phyloP scores from a whole-genome alignment of 176 grass and related monocot genomes.

The Rhynchospora tenuis region DNA sequence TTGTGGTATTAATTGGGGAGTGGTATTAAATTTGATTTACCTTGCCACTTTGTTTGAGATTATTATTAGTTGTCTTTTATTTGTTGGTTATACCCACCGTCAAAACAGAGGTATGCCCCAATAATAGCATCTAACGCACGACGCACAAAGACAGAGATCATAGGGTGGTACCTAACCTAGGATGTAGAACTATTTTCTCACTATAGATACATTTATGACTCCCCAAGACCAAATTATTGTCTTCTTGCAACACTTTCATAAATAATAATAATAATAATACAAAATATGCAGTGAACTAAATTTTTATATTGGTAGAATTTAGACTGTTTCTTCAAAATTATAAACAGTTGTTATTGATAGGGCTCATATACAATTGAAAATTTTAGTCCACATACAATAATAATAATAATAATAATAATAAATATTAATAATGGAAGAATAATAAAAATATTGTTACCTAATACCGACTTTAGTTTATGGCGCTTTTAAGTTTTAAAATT shows the following conservation, averaged over 20 bases:
- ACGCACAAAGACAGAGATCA: constrained; percentile 1
- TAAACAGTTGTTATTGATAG: too few species aligned
- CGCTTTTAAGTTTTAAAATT: not conserved
- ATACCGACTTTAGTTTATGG: too few species aligned
- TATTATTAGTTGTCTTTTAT: not conserved
- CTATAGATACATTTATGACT: constrained; percentile 7
- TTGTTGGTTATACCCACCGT: not conserved
- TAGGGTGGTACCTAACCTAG: constrained; percentile 2
- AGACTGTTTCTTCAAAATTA: too few species aligned
- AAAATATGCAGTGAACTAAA: too few species aligned
- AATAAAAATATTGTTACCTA: too few species aligned
- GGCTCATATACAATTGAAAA: too few species aligned
- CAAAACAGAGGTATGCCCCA: not conserved
- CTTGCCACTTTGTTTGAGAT: not conserved
- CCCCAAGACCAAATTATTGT: not conserved
- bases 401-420: too few species aligned
- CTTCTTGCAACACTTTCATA: not conserved
- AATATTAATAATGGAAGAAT: too few species aligned
- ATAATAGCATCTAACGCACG: constrained; percentile 12
- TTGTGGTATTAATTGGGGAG: not conserved
- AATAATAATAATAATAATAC: too few species aligned
- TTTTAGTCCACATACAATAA: too few species aligned
- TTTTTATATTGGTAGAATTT: too few species aligned
- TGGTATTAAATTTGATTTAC: constrained; percentile 1
- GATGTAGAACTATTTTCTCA: constrained; percentile 20